Conservation (phyloP, 2,329 filamentous ascomycete genomes). For the Cryphonectria naterciae region DNA sequence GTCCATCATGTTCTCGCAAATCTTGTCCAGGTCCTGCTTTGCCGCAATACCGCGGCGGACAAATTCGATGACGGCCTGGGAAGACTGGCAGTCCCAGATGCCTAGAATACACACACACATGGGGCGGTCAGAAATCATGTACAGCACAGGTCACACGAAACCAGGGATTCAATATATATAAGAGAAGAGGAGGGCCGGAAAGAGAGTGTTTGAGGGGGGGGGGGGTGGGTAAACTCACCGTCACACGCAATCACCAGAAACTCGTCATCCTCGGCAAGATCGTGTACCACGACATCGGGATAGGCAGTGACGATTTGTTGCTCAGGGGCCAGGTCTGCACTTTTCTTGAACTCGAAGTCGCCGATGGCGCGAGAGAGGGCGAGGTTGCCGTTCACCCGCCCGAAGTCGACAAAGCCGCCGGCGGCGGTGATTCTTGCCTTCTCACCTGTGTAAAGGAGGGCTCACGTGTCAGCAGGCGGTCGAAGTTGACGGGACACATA, state of each 20-base stretch:
- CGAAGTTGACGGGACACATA: not conserved
- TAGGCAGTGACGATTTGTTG: constrained; percentile 98
- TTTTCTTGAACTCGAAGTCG: constrained; percentile 99
- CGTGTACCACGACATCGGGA: constrained; percentile 90
- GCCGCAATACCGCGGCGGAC: constrained; percentile 94
- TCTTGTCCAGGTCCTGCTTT: constrained; percentile 91
- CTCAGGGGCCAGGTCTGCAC: constrained; percentile 93
- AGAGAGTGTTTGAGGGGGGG: too few relatives aligned
- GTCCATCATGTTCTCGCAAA: constrained; percentile 99
- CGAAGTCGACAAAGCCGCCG: constrained; percentile 97
- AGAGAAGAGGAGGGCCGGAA: too few relatives aligned
- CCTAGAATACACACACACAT: constrained; percentile 58
- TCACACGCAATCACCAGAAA: constrained; percentile 93
- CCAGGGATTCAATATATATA: too few relatives aligned
- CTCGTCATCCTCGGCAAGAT: constrained; percentile 90
- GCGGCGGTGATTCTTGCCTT: constrained; percentile 95
- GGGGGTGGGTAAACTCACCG: constrained; percentile 58
- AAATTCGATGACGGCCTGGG: constrained; percentile 95
- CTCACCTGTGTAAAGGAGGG: constrained; percentile 65
- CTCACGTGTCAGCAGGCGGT: constrained; percentile 31
- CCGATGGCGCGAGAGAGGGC: constrained; percentile 96
- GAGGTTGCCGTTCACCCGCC: constrained; percentile 96
- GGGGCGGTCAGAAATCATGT: not conserved
- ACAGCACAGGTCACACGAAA: not conserved
- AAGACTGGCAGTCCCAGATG: constrained; percentile 99